A percentile compares a stretch with the other conserved stretches of the same genome.
Evolutionary conservation across 179 eudicot species (phyloP).

Genomic region (Beta lomatogona): DNA sequence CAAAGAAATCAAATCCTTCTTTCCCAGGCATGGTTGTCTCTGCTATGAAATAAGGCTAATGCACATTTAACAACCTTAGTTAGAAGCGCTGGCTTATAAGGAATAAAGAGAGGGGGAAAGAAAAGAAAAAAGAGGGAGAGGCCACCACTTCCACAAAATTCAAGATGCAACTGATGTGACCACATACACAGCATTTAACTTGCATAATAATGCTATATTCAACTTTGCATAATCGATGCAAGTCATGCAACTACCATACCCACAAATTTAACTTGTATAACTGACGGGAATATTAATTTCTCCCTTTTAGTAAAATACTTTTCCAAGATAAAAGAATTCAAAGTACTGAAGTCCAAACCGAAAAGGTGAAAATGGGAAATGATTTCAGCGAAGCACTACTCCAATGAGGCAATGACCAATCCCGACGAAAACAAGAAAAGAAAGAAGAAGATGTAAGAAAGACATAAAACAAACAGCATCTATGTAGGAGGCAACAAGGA

Average conservation of each 20-base stretch:
- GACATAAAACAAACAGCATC: neutral
- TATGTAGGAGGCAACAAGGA: neutral
- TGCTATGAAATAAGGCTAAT: conserved; percentile 81
- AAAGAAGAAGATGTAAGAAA: neutral
- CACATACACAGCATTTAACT: neutral
- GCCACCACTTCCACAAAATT: too few relatives aligned
- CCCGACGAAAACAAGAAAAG: neutral
- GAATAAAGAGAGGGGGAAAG: neutral
- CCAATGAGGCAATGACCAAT: neutral
- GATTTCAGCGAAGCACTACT: neutral
- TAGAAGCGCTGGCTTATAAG: neutral
- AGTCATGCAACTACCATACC: neutral
- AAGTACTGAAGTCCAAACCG: neutral
- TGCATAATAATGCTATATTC: neutral
- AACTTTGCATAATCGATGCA: neutral
- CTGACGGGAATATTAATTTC: neutral
- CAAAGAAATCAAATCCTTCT: conserved; percentile 80
- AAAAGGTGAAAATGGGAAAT: neutral
- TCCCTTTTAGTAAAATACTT: neutral
- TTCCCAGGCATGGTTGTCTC: conserved; percentile 95
- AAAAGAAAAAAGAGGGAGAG: neutral
- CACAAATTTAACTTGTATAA: neutral
- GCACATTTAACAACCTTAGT: conserved; percentile 7
- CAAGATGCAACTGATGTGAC: neutral
- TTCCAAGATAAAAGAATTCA: neutral